Base-by-base conservation (phyloP, 1,284 basidiomycete genomes). In the Leccinum ambiguum region DNA sequence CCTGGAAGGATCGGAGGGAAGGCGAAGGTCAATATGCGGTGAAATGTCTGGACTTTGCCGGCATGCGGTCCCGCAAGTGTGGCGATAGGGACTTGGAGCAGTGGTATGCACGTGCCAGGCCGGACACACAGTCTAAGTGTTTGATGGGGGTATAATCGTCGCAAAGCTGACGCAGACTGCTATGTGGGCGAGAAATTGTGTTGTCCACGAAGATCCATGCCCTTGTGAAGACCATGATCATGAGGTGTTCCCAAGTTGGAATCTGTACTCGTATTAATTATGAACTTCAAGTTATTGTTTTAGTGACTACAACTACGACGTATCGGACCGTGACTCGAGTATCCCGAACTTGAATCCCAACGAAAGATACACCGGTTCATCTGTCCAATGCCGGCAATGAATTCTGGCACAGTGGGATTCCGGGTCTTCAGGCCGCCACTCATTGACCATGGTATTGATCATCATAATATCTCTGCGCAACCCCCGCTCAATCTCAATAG, bases 121-220 rank as follows among this genome's bases (percentile, higher is more conserved):
- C 26, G 1, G 26, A 26, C 1, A 26, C 26, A 1, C 26, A 26
- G 23, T 26, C 23, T 26, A 26, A 26, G 23, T 23, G 97, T 78
- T 78, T 99, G 26, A 96, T 99, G 94, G 97, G 97, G 92, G 89
- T 99, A 97, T 76, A 83, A 79, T 66, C 87, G 97, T 30, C 85
- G 96, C 73, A 98, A 95, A 79, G 76, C 87, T 0, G 85, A 92
- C 67, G 93, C 90, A 2, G 81, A 95, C 69, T 99, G 97, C 73
- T 96, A 93, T 69, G 90, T 99, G n/a, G 93, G 92, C 6, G 84
- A 96, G 69, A 95, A 98, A 78, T 98, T 93, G 94, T 1, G 85
- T 91, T 7, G 88, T 85, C 36, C 86, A 92, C 67, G 92, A 95
- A 68, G 94, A 97, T 62, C 80, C 85, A 62, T 99, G 97, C 76